Evolutionary conservation across 768 basidiomycete species (phyloP).

Genomic region (Candolleomyces aberdarensis): DNA sequence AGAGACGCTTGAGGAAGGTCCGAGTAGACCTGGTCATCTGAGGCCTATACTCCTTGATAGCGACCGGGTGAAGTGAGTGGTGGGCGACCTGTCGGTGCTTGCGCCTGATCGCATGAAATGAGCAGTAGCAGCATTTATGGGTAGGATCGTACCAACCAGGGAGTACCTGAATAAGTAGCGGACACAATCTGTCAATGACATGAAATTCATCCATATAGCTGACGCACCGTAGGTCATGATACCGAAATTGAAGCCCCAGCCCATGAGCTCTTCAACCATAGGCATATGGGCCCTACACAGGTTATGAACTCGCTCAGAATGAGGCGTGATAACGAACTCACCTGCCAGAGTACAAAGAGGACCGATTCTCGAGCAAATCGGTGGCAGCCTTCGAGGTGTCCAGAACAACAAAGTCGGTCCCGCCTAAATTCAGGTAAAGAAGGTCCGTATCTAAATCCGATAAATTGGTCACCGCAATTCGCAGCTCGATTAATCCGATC

Average conservation of each 20-base stretch:
- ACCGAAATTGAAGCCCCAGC: slow-evolving; percentile 25
- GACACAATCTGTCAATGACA: neutral
- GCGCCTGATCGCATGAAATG: slow-evolving; percentile 21
- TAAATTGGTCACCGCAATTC: neutral
- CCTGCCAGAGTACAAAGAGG: slow-evolving; percentile 32
- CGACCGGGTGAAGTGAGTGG: slow-evolving; percentile 27
- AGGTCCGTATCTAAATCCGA: slow-evolving; percentile 20
- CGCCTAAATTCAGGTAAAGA: slow-evolving; percentile 21
- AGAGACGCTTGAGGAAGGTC: slow-evolving; percentile 25
- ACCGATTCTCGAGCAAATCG: slow-evolving; percentile 39
- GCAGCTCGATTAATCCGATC: neutral
- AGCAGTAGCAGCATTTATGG: no score
- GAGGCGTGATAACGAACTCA: neutral
- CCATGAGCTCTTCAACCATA: slow-evolving; percentile 20
- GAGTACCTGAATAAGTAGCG: slow-evolving; percentile 8
- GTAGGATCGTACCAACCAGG: slow-evolving; percentile 10
- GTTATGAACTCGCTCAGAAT: neutral
- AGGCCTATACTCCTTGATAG: slow-evolving; percentile 21
- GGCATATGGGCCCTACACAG: slow-evolving; percentile 13
- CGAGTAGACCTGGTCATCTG: slow-evolving; percentile 23
- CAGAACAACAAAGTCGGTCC: slow-evolving; percentile 21
- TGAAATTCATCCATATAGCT: neutral
- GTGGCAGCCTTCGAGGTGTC: slow-evolving; percentile 29
- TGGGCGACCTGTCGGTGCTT: slow-evolving; percentile 28
- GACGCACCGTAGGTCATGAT: slow-evolving; percentile 29